Conservation (phyloP, 345 rosid genomes). For the Brassica nigra region DNA sequence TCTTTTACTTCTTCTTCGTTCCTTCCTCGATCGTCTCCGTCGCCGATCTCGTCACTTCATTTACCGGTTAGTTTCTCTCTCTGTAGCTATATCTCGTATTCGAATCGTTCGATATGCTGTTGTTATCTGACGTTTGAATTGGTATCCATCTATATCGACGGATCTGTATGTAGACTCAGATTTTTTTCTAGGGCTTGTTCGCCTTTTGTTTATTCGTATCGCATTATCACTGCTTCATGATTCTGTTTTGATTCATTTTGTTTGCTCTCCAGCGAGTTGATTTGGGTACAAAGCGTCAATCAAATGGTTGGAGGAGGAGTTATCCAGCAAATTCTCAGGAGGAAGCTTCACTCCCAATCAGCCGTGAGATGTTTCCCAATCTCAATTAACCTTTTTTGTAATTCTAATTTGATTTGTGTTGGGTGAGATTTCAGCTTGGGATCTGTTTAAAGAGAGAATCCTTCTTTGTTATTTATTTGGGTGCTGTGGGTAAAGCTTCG, state of each 20-base stretch:
- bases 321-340: constrained; percentile 85
- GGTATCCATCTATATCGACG: constrained; percentile 6
- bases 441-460: constrained; percentile 13
- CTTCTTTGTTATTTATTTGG: not conserved
- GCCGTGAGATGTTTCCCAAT: constrained; percentile 48
- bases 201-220: not conserved
- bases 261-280: constrained; percentile 36
- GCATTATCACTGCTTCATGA: not conserved
- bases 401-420: not conserved
- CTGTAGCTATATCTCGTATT: not conserved
- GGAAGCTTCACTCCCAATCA: constrained; percentile 70
- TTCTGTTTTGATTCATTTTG: not conserved
- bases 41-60: constrained; percentile 37
- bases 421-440: constrained; percentile 8
- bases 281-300: constrained; percentile 41
- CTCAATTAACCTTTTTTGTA: not conserved
- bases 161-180: constrained; percentile 35
- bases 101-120: not conserved
- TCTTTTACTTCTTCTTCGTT: constrained; percentile 19
- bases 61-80: constrained; percentile 28
- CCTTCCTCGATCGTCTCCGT: constrained; percentile 38
- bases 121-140: constrained; percentile 18
- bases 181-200: constrained; percentile 25
- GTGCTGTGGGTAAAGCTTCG: not conserved
- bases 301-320: constrained; percentile 93